Conservation (phyloP, 2,329 filamentous ascomycete species). For the Penicillium oxalicum region DNA sequence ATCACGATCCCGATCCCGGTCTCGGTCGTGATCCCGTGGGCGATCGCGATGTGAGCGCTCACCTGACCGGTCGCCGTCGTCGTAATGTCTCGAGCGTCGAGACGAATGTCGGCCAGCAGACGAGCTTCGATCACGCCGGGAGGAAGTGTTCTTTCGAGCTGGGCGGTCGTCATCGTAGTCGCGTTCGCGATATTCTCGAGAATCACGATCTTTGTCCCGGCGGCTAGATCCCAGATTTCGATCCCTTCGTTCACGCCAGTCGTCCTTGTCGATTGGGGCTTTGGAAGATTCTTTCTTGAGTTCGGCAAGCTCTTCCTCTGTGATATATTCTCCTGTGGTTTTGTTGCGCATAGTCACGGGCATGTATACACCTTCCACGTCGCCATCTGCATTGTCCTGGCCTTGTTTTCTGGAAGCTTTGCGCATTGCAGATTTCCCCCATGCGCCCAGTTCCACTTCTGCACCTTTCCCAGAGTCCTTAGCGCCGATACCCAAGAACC, state of each 20-base stretch:
- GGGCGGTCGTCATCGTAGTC: constrained; percentile 32
- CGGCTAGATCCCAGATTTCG: constrained; percentile 38
- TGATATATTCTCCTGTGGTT: constrained; percentile 56
- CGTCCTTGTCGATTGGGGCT: constrained; percentile 38
- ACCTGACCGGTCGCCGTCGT: constrained; percentile 30
- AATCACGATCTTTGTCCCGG: constrained; percentile 30
- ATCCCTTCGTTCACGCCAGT: constrained; percentile 43
- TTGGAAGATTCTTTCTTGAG: constrained; percentile 45
- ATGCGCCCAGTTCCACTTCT: constrained; percentile 70
- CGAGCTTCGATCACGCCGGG: constrained; percentile 33
- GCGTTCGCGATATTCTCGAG: constrained; percentile 27
- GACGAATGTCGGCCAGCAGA: constrained; percentile 31
- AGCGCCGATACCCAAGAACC: constrained; percentile 80
- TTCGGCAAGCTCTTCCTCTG: constrained; percentile 55
- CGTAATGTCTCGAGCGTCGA: constrained; percentile 33
- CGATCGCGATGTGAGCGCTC: constrained; percentile 31
- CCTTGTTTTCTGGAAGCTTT: constrained; percentile 53
- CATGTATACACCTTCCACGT: constrained; percentile 50
- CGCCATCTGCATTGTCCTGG: constrained; percentile 40
- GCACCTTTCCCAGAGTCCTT: constrained; percentile 59
- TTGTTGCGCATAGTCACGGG: constrained; percentile 58
- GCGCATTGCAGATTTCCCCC: constrained; percentile 61
- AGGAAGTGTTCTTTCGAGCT: constrained; percentile 35
- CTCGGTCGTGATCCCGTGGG: too few relatives aligned
- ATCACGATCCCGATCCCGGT: constrained; percentile 25